Evolutionary conservation across 345 rosid species (phyloP).

Genomic region (Hibiscus mutabilis): DNA sequence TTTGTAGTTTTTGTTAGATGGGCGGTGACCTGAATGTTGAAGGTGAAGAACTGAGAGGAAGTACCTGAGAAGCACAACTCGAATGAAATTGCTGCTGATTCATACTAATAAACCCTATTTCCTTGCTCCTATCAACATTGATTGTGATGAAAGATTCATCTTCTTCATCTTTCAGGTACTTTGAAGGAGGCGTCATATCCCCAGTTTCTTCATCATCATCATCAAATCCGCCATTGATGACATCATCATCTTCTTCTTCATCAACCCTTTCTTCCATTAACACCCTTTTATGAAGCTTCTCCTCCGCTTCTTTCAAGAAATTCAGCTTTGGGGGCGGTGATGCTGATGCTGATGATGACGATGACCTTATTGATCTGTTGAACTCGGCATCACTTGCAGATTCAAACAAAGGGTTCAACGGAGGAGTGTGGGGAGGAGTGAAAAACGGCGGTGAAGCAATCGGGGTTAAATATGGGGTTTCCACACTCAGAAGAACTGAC

Average conservation of each 20-base stretch:
- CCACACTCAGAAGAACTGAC: slow-evolving; percentile 47
- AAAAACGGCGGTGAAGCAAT: slow-evolving; percentile 81
- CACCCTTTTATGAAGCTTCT: slow-evolving; percentile 52
- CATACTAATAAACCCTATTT: slow-evolving; percentile 22
- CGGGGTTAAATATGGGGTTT: slow-evolving; percentile 88
- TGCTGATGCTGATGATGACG: slow-evolving; percentile 36
- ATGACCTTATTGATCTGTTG: slow-evolving; percentile 35
- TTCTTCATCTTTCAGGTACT: slow-evolving; percentile 35
- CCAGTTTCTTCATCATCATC: slow-evolving; percentile 14
- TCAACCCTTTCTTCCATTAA: slow-evolving; percentile 27
- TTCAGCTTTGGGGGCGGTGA: slow-evolving; percentile 87
- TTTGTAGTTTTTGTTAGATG: no score
- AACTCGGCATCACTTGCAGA: slow-evolving; percentile 70
- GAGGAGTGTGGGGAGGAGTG: slow-evolving; percentile 84
- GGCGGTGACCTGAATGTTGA: no score
- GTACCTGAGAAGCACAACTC: slow-evolving; percentile 8
- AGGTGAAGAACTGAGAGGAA: slow-evolving; percentile 28
- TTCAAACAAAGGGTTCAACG: slow-evolving; percentile 41
- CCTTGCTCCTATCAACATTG: slow-evolving; percentile 40
- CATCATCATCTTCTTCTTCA: not conserved
- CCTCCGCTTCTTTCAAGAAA: slow-evolving; percentile 94
- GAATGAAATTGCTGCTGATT: slow-evolving; percentile 26
- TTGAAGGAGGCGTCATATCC: slow-evolving; percentile 5
- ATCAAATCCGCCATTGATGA: slow-evolving; percentile 1
- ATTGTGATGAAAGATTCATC: slow-evolving; percentile 51